Evolutionary conservation across 1,284 basidiomycete species (phyloP).

Genomic region (Trichosporon faecale): DNA sequence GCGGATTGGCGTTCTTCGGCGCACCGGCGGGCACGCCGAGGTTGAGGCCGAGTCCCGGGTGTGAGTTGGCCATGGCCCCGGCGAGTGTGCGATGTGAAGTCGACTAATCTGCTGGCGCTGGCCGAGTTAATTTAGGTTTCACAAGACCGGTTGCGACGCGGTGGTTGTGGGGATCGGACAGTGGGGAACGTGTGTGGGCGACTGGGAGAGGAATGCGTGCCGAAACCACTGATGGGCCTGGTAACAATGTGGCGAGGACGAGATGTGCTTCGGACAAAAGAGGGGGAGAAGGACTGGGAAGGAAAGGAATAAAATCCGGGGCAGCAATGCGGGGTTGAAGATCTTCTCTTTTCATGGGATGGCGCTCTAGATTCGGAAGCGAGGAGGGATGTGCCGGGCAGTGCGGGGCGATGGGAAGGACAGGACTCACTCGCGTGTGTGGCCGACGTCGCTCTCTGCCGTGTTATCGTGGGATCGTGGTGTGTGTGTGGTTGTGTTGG

Average conservation of each 20-base stretch:
- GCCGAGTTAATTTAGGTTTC: neutral
- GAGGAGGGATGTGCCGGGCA: neutral
- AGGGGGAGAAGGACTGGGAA: neutral
- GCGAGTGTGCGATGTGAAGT: neutral
- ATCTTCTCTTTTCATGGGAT: slow-evolving; percentile 6
- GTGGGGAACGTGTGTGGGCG: neutral
- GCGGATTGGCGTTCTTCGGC: neutral
- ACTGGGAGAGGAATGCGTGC: neutral
- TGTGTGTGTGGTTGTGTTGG: neutral
- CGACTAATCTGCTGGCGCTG: slow-evolving; percentile 4
- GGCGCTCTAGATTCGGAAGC: neutral
- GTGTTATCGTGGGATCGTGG: neutral
- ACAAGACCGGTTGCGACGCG: neutral
- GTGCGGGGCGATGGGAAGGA: neutral
- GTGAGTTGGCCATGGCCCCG: slow-evolving; percentile 9
- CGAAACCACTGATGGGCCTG: neutral
- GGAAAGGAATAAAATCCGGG: slow-evolving; percentile 2
- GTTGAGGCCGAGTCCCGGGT: slow-evolving; percentile 4
- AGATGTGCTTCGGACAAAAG: neutral
- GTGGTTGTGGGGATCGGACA: neutral
- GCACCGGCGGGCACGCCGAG: neutral
- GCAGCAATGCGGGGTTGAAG: slow-evolving; percentile 12
- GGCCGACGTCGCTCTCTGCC: neutral
- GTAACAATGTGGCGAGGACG: neutral
- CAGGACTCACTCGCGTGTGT: neutral